Base-by-base conservation (phyloP, 1,284 basidiomycete species). In the Paramarasmius palmivorus region DNA sequence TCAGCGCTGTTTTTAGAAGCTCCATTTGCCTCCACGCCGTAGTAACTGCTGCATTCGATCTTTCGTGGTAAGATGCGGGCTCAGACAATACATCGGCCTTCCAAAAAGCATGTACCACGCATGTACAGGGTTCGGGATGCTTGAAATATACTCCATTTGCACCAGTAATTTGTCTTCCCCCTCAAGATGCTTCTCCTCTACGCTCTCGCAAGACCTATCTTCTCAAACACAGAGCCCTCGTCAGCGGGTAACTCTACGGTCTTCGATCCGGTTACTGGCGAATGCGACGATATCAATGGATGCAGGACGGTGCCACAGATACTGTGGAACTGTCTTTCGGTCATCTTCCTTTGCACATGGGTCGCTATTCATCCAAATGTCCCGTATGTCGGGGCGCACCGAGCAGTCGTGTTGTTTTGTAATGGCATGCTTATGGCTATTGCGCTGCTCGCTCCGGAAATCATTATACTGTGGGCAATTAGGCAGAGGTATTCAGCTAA, bases 311-410 rank as follows among this genome's bases (percentile, higher is more conserved):
- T 40, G 9, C 10, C n/a, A 9, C 49, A 59, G 26, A 66, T 70
- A 20, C 20, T 68, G n/a, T 63, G 59, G 59, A 69, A 64, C 39
- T 71, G 68, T 44, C 39, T n/a, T n/a, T 52, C 56, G 0, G 68
- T 68, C 0, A 63, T 72, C 1, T 64, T 71, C n/a, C 59, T 65
- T 0, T 73, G 68, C 42, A 67, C 67, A 2, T 73, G 70, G 69
- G 52, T 67, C 5, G 60, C 70, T 0, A 54, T 71, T 5, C 71
- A 73, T 50, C 70, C 69, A 0, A 71, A 73, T 47, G 56, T 73
- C 15, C 66, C 70, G 4, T 36, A 44, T 0, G 50, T 50, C 2
- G 25, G 49, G 8, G 55, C 53, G 2, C 49, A 41, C 4, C 39
- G 19, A 17, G 39, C 54, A 14, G 15, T 34, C 1, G 23, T 47